Evolutionary conservation across 192 early-diverging fungal species (phyloP).

Genomic region (Mortierella claussenii): DNA sequence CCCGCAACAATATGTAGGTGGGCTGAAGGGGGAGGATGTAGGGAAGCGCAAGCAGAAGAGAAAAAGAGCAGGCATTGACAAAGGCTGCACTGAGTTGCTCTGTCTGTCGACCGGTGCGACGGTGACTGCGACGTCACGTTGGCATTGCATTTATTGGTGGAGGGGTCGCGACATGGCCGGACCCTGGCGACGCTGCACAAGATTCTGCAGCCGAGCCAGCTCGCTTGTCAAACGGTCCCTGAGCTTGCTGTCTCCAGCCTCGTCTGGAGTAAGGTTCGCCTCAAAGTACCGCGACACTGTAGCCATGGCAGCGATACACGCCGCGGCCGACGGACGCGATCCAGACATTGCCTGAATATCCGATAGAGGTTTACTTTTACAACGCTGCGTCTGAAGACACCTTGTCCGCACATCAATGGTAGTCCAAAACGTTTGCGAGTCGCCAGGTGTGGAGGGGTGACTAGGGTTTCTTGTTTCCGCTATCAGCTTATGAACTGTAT

Average conservation of each 20-base stretch:
- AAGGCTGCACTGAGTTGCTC: too few species aligned
- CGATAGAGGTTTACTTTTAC: not conserved
- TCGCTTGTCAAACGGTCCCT: not conserved
- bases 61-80: not conserved
- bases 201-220: conserved; percentile 1
- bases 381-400: not conserved
- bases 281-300: conserved; percentile 10
- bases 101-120: too few species aligned
- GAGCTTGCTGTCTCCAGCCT: not conserved
- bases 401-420: not conserved
- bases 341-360: not conserved
- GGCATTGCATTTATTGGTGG: too few species aligned
- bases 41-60: not conserved
- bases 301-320: conserved; percentile 12
- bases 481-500: not conserved
- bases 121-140: too few species aligned
- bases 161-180: too few species aligned
- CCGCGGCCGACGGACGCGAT: conserved; percentile 2
- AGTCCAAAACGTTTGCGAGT: conserved; percentile 9
- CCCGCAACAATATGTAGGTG: not conserved
- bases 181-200: too few species aligned
- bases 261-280: not conserved
- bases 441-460: not conserved
- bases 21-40: not conserved
- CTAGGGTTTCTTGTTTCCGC: not conserved